A percentile compares a stretch with the other conserved stretches of the same genome.
These are phyloP conservation scores for Sideroxylon spinosum DNA, from an alignment of 179 eudicot genomes.

Conservation along the genomic window DNA sequence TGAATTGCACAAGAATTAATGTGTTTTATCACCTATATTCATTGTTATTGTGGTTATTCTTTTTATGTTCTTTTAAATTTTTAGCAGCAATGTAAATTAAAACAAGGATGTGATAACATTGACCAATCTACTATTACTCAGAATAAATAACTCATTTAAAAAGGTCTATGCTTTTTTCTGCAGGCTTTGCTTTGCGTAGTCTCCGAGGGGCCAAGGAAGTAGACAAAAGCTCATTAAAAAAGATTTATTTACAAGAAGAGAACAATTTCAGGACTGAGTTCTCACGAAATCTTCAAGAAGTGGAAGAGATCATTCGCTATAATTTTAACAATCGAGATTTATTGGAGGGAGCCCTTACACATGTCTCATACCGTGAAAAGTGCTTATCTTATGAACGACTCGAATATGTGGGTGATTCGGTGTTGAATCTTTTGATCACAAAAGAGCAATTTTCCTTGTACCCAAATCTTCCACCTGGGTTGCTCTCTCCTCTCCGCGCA, in stretches of 20 bases:
- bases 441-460: constrained; percentile 38
- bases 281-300: constrained; percentile 21
- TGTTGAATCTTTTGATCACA: constrained; percentile 43
- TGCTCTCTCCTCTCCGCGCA: constrained; percentile 42
- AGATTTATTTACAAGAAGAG: constrained; percentile 9
- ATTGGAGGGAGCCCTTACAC: constrained; percentile 50
- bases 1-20: background rate
- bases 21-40: background rate
- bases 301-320: constrained; percentile 30
- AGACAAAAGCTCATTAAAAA: constrained; percentile 10
- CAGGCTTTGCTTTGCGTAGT: constrained; percentile 20
- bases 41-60: background rate
- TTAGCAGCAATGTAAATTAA: background rate
- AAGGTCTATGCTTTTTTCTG: constrained; percentile 2
- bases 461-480: constrained; percentile 44
- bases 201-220: background rate
- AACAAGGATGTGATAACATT: background rate
- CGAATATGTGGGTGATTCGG: constrained; percentile 61
- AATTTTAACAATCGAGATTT: constrained; percentile 21
- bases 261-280: constrained; percentile 2
- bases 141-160: background rate
- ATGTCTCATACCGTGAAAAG: constrained; percentile 28
- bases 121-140: background rate
- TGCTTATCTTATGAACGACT: constrained; percentile 46
- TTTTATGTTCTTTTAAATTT: background rate